Evolutionary conservation across 192 early-diverging fungal species (phyloP).

Genomic region (Gryganskiella cystojenkinii): DNA sequence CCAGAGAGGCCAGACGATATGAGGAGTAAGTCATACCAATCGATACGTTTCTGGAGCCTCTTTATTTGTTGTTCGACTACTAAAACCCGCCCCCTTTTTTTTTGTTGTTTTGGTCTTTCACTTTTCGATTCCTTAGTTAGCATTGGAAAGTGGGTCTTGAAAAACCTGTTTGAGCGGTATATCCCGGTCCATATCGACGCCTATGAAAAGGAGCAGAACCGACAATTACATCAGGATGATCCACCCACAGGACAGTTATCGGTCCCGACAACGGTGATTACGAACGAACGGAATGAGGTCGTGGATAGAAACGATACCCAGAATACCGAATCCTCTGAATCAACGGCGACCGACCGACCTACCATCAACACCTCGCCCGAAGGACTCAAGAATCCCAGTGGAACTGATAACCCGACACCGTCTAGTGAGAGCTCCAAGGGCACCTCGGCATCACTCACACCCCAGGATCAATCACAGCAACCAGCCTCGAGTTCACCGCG

Average conservation of each 20-base stretch:
- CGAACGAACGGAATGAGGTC: slow-evolving; percentile 37
- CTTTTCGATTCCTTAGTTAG: slow-evolving; percentile 64
- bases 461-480: slow-evolving; percentile 4
- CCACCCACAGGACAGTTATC: neutral
- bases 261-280: slow-evolving; percentile 37
- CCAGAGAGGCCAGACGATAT: slow-evolving; percentile 72
- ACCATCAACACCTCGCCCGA: slow-evolving; percentile 42
- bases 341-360: slow-evolving; percentile 17
- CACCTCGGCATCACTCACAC: slow-evolving; percentile 1
- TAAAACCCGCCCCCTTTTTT: slow-evolving; percentile 54
- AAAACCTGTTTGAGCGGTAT: slow-evolving; percentile 77
- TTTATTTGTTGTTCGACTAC: slow-evolving; percentile 8
- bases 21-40: slow-evolving; percentile 67
- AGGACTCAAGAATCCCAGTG: slow-evolving; percentile 3
- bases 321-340: slow-evolving; percentile 14
- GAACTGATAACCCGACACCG: neutral
- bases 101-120: slow-evolving; percentile 19
- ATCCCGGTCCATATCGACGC: slow-evolving; percentile 59
- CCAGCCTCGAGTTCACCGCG: neutral
- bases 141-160: slow-evolving; percentile 85
- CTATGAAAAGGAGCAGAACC: slow-evolving; percentile 54
- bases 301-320: slow-evolving; percentile 8
- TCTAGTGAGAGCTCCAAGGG: slow-evolving; percentile 10
- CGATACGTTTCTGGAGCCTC: neutral
- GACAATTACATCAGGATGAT: slow-evolving; percentile 47